Base-by-base conservation (phyloP, 352 stramenopile genomes). In the Pythium rishiriense region DNA sequence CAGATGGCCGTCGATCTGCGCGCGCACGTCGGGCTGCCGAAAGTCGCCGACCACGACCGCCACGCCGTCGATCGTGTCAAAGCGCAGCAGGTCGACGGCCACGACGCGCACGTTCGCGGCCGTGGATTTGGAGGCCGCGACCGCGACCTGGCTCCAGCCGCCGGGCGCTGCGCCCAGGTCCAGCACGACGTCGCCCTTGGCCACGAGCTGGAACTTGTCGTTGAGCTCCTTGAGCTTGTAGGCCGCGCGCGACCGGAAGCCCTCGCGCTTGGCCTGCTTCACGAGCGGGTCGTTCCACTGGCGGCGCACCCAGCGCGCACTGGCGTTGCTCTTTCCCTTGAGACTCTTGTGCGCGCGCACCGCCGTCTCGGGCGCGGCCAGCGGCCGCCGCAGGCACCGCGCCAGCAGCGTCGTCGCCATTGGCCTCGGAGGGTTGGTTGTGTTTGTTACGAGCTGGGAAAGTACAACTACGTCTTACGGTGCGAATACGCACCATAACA, bases 211-310 rank as follows among this genome's bases (percentile, higher is more conserved):
- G 64, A 83, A 75, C 57, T 90, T 91, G 69, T 87, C 74, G 60
- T 96, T 94, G 51, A 96, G 74, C 58, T 96, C 86, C 31, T 81
- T 73, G 48, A 96, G 73, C 58, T 96, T 96, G 59, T 94, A 77
- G 15, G 88, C 88, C 4, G 88, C 84, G 14, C 88, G 80, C 15
- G 86, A 94, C 24, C 88, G 83, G 21, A 93, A 75, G 12, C 84
- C 87, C 46, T 93, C 83, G 48, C 84, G 81, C 64, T 94, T 94
- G 67, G 86, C 83, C 67, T 93, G 81, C 52, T 94, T 93, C 26
- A 96, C 88, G 37, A 89, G 65, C 39, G 85, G 88, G 52, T 96
- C 88, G 63, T 70, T 89, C 80, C 83, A 92, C 70, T 96, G 88
- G 11, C 88, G 86, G 17, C 81, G 73, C 49, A 96, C 79, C 88